Base-by-base conservation (phyloP, 2,329 filamentous ascomycete species). In the Penicillium sp. region DNA sequence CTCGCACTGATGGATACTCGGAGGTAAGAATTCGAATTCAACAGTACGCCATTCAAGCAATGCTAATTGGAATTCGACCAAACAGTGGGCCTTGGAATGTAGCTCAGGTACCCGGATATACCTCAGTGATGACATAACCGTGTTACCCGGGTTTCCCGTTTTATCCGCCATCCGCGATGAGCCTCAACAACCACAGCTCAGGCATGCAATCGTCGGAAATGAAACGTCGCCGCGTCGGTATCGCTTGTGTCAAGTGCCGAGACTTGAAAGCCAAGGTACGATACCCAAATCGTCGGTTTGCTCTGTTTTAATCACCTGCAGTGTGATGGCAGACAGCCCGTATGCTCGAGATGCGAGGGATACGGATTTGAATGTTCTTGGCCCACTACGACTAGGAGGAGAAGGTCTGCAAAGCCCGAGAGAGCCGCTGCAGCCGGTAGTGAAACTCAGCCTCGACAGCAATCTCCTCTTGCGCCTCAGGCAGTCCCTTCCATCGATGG, bases 361-460 rank as follows among this genome's bases (percentile, higher is more conserved):
- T 70, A 69, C 46, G 63, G 64, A 2, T 68, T 67, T 51, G 36
- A 44, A 14, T 69, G 67, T 53, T 54, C 31, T 39, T 70, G 67
- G 67, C 53, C 56, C 2, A 45, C 53, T 8, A 51, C 52, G 55
- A 61, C 51, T 50, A 56, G 54, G 18, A 48, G 45, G 18, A 34
- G 31, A 16, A 45, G 31, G 6, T 44, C 18, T 18, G 16, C 22
- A 13, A 29, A 21, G 29, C 13, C 50, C 36, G 6, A 13, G n/a
- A 14, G 34, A 36, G n/a, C 13, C 6, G n/a, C 13, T n/a, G 14
- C 13, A 36, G n/a, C 11, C 34, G 34, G n/a, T 6, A 11, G 3
- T 4, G 34, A 3, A 5, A 36, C 34, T 36, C 13, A 36, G 6
- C 6, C 8, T n/a, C 34, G 13, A 36, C 34, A 36, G 13, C 34